These are phyloP conservation scores for Colletotrichum lindemuthianum DNA, from an alignment of 2,329 filamentous ascomycete species.

Conservation along the genomic window DNA sequence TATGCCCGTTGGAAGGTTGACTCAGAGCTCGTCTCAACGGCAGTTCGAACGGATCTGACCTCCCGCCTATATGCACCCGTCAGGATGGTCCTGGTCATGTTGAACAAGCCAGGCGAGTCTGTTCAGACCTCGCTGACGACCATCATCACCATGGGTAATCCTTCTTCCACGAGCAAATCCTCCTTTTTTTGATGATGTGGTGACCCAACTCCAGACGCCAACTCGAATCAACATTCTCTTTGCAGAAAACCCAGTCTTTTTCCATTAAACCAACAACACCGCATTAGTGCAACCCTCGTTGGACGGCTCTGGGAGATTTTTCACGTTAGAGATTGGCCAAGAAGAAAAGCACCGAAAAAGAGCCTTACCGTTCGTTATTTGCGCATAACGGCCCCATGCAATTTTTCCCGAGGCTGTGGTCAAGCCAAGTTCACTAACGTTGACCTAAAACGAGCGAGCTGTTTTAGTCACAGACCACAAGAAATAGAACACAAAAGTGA, in stretches of 20 bases:
- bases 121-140: too few relatives aligned
- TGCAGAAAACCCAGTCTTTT: not conserved
- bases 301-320: constrained; percentile 47
- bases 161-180: too few relatives aligned
- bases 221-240: not conserved
- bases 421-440: constrained; percentile 89
- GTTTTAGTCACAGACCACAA: not conserved
- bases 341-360: not conserved
- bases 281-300: constrained; percentile 59
- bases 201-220: constrained; percentile 29
- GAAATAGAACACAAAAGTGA: not conserved
- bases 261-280: constrained; percentile 18
- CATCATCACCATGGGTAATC: too few relatives aligned
- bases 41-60: too few relatives aligned
- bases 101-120: too few relatives aligned
- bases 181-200: not conserved
- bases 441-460: constrained; percentile 67
- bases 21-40: too few relatives aligned
- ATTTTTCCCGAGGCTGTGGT: constrained; percentile 93
- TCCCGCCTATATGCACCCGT: too few relatives aligned
- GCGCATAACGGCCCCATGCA: constrained; percentile 88
- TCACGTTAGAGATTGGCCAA: constrained; percentile 13
- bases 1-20: too few relatives aligned
- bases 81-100: too few relatives aligned
- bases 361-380: constrained; percentile 58